Conservation (phyloP, 2,329 filamentous ascomycete species). For the Penicillium sp. region DNA sequence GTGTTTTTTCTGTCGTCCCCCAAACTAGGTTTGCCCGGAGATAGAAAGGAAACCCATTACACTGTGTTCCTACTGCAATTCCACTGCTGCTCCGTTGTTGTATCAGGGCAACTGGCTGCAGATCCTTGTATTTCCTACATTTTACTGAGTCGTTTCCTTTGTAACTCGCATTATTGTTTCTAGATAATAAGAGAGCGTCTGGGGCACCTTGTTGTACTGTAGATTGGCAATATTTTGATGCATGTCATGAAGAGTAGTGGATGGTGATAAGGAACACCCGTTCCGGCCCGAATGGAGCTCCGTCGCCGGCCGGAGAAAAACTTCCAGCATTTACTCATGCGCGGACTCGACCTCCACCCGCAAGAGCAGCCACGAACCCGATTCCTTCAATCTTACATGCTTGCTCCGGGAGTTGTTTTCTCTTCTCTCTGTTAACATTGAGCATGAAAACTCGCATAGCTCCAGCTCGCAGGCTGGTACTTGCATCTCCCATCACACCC, state of each 20-base stretch:
- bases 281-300: slow-evolving; percentile 28
- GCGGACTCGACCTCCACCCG: slow-evolving; percentile 12
- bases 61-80: slow-evolving; percentile 36
- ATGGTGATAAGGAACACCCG: slow-evolving; percentile 18
- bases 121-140: slow-evolving; percentile 34
- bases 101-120: slow-evolving; percentile 33
- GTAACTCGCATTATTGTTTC: slow-evolving; percentile 20
- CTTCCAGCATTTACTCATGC: slow-evolving; percentile 16
- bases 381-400: background rate
- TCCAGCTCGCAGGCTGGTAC: slow-evolving; percentile 42
- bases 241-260: background rate
- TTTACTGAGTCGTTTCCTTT: slow-evolving; percentile 29
- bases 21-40: slow-evolving; percentile 6
- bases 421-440: slow-evolving; percentile 8
- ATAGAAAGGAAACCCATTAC: slow-evolving; percentile 28
- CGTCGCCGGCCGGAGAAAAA: slow-evolving; percentile 22
- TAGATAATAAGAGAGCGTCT: slow-evolving; percentile 24
- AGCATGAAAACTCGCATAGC: slow-evolving; percentile 47
- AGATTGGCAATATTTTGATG: background rate
- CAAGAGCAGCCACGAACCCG: background rate
- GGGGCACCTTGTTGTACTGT: background rate
- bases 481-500: slow-evolving; percentile 36
- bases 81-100: slow-evolving; percentile 30
- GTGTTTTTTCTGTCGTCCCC: slow-evolving; percentile 23
- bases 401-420: background rate